Conservation (phyloP, 139 green algal species). For the Auxenochlorella protothecoides region DNA sequence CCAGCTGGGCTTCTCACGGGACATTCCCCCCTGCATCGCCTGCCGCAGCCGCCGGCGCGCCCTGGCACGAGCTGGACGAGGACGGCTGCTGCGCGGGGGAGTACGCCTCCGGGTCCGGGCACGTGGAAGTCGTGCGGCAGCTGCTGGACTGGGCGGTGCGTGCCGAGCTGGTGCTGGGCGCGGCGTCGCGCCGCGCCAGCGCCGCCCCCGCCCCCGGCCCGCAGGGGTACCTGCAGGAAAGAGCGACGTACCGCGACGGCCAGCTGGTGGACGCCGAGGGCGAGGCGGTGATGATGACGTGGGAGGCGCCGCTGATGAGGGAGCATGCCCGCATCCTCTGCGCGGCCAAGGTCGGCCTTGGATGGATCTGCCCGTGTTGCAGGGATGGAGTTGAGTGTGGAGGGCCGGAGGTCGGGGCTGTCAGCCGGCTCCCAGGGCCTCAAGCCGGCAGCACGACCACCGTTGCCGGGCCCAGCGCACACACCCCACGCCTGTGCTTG, state of each 20-base stretch:
- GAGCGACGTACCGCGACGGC: slow-evolving; percentile 16
- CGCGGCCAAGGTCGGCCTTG: too few species aligned
- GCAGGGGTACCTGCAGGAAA: slow-evolving; percentile 12
- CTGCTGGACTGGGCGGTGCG: slow-evolving; percentile 25
- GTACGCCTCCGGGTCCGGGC: slow-evolving; percentile 14
- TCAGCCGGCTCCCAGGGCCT: too few species aligned
- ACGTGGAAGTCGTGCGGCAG: slow-evolving; percentile 9
- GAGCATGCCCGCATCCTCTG: slow-evolving; percentile 71
- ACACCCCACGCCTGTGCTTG: too few species aligned
- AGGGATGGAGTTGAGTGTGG: too few species aligned
- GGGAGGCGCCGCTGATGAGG: slow-evolving; percentile 89
- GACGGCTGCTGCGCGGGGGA: slow-evolving; percentile 22
- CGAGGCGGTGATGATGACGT: slow-evolving; percentile 95
- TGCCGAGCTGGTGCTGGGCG: slow-evolving; percentile 23
- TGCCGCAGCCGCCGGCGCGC: slow-evolving; percentile 17
- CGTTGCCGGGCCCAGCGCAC: too few species aligned
- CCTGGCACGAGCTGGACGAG: slow-evolving; percentile 20
- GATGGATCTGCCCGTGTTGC: too few species aligned
- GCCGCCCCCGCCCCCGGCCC: slow-evolving; percentile 1
- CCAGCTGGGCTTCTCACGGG: neutral
- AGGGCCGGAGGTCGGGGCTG: too few species aligned
- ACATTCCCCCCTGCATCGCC: neutral
- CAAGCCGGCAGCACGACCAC: too few species aligned
- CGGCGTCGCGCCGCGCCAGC: neutral
- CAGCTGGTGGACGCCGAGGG: slow-evolving; percentile 70